Conservation (phyloP, 768 basidiomycete species). For the Leccinum subgranulosum region DNA sequence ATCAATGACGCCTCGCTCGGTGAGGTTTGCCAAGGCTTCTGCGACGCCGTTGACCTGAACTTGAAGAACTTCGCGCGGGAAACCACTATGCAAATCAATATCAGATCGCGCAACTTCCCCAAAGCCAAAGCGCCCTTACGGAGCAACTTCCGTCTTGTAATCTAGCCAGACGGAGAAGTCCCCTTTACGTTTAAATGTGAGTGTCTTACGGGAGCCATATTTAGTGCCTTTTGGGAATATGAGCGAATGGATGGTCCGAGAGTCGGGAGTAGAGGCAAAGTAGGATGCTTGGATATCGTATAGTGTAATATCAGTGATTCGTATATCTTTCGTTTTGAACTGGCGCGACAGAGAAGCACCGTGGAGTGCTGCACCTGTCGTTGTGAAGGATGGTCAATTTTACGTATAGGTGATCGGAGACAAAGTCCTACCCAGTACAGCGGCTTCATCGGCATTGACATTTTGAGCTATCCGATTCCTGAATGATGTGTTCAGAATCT, state of each 20-base stretch:
- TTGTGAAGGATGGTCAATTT: slow-evolving; percentile 1
- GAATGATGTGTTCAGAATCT: background rate
- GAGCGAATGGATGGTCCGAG: slow-evolving; percentile 66
- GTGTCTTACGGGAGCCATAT: slow-evolving; percentile 76
- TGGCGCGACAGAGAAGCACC: slow-evolving; percentile 85
- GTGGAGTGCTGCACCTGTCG: slow-evolving; percentile 75
- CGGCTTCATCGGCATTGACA: slow-evolving; percentile 96
- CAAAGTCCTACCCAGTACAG: slow-evolving; percentile 64
- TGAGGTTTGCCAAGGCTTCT: slow-evolving; percentile 79
- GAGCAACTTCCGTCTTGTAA: slow-evolving; percentile 63
- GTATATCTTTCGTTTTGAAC: slow-evolving; percentile 95
- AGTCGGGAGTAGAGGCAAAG: slow-evolving; percentile 52
- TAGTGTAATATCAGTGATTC: slow-evolving; percentile 67
- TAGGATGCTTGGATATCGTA: slow-evolving; percentile 83
- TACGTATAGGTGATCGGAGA: background rate
- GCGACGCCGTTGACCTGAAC: slow-evolving; percentile 69
- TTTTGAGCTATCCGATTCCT: slow-evolving; percentile 88
- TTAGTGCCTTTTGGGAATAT: slow-evolving; percentile 81
- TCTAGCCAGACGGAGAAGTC: slow-evolving; percentile 78
- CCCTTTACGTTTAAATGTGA: slow-evolving; percentile 81
- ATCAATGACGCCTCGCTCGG: slow-evolving; percentile 74
- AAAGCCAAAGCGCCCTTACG: slow-evolving; percentile 41
- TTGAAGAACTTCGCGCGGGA: slow-evolving; percentile 71
- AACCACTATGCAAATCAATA: slow-evolving; percentile 44
- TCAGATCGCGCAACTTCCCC: slow-evolving; percentile 1